A percentile compares a stretch with the other conserved stretches of the same genome.
phyloP scores from a whole-genome alignment of 2,329 filamentous ascomycete species.

The Fusarium sp. region DNA sequence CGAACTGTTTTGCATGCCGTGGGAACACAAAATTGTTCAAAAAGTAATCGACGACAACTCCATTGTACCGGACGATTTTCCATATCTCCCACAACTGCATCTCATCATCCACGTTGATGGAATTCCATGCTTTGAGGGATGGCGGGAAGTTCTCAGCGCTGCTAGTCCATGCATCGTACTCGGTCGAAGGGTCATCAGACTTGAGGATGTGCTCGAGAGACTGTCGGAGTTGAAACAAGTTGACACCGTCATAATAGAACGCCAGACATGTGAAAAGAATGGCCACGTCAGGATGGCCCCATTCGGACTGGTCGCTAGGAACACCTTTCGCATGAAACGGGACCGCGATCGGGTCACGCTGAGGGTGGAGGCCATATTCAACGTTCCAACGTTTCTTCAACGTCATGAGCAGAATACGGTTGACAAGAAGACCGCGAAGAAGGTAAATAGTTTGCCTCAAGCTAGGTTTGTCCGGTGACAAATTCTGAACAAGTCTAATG shows the following conservation, averaged over 20 bases:
- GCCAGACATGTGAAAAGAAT: conserved; percentile 74
- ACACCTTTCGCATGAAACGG: conserved; percentile 58
- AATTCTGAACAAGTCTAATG: conserved; percentile 24
- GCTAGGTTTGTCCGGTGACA: conserved; percentile 42
- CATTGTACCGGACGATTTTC: conserved; percentile 61
- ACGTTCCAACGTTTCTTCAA: conserved; percentile 77
- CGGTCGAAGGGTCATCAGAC: conserved; percentile 66
- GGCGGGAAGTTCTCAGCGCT: conserved; percentile 60
- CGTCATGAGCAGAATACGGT: conserved; percentile 69
- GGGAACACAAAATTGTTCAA: conserved; percentile 76
- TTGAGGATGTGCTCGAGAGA: conserved; percentile 64
- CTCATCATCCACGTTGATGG: conserved; percentile 71
- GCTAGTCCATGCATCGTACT: conserved; percentile 67
- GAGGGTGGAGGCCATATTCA: conserved; percentile 69
- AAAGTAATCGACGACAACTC: conserved; percentile 69
- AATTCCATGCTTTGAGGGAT: conserved; percentile 65
- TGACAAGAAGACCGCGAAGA: conserved; percentile 71
- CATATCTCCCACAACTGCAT: conserved; percentile 67
- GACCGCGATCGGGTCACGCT: conserved; percentile 72
- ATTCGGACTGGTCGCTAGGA: conserved; percentile 73
- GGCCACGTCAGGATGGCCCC: conserved; percentile 75
- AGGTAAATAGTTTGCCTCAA: conserved; percentile 59
- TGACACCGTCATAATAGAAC: conserved; percentile 75
- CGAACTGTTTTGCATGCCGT: conserved; percentile 73
- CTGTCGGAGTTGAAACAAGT: conserved; percentile 61